Conservation (phyloP, 2,329 filamentous ascomycete genomes). For the Podosphaera leucotricha region DNA sequence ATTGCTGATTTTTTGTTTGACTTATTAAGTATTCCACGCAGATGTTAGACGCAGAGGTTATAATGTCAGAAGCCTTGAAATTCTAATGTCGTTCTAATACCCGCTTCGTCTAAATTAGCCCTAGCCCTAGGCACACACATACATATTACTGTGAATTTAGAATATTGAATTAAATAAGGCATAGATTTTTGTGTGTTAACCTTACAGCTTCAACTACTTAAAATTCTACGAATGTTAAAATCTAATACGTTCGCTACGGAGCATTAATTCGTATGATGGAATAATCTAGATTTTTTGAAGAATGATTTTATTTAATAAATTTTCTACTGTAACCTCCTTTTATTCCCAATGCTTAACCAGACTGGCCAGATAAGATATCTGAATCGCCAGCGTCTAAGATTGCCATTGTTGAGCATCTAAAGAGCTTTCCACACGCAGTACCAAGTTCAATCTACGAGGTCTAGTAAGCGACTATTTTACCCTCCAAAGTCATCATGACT, state of each 20-base stretch:
- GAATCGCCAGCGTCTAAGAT: conserved; percentile 95
- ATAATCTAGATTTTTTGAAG: too few relatives aligned
- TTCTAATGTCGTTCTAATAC: not conserved
- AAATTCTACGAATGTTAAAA: too few relatives aligned
- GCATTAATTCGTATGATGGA: too few relatives aligned
- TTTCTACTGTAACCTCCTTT: too few relatives aligned
- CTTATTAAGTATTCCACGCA: not conserved
- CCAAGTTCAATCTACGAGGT: conserved; percentile 69
- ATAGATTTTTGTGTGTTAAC: too few relatives aligned
- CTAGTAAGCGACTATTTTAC: conserved; percentile 35
- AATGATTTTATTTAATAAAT: too few relatives aligned
- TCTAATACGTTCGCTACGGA: too few relatives aligned
- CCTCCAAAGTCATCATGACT: conserved; percentile 80
- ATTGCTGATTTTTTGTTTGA: conserved; percentile 32
- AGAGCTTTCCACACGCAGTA: conserved; percentile 96
- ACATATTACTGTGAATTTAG: not conserved
- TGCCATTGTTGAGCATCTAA: conserved; percentile 92
- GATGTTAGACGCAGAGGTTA: too few relatives aligned
- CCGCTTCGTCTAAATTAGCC: not conserved
- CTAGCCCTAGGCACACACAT: not conserved
- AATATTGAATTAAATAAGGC: too few relatives aligned
- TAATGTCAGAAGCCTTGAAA: too few relatives aligned
- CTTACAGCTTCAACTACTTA: too few relatives aligned
- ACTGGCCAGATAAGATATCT: conserved; percentile 73
- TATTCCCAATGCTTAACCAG: conserved; percentile 24